Percentiles rank a stretch among this genome's conserved stretches.
phyloP scores from a whole-genome alignment of 2,329 filamentous ascomycete genomes.

The Venturia asperata region DNA sequence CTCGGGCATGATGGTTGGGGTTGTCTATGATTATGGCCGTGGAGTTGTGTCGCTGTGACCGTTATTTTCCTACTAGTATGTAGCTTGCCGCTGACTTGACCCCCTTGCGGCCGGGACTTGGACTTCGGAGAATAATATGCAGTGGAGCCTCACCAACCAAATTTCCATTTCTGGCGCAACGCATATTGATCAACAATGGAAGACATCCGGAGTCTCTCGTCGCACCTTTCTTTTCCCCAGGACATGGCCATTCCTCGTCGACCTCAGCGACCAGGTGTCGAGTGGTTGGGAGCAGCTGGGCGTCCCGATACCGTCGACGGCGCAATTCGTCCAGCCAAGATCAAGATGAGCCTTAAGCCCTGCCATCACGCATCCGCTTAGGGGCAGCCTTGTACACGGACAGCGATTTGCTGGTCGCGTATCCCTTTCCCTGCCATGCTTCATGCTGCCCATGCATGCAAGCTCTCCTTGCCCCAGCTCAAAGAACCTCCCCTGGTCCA shows the following conservation, averaged over 20 bases:
- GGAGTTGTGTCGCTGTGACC: background rate
- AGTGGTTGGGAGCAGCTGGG: too few species aligned
- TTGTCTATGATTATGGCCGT: background rate
- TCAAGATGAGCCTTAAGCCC: background rate
- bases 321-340: background rate
- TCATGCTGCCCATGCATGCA: background rate
- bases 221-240: too few species aligned
- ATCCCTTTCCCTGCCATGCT: too few species aligned
- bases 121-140: background rate
- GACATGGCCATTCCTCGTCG: background rate
- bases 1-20: background rate
- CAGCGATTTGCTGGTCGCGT: background rate
- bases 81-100: background rate
- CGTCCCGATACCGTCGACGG: background rate
- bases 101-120: background rate
- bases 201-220: background rate
- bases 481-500: background rate
- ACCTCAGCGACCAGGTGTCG: background rate
- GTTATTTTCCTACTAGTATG: too few species aligned
- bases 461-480: background rate
- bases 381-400: background rate
- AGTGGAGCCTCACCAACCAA: background rate
- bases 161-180: too few species aligned
- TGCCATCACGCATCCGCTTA: background rate
- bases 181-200: background rate